These are phyloP conservation scores for Neofusicoccum sp. DNA, from an alignment of 2,329 filamentous ascomycete species.

Conservation along the genomic window DNA sequence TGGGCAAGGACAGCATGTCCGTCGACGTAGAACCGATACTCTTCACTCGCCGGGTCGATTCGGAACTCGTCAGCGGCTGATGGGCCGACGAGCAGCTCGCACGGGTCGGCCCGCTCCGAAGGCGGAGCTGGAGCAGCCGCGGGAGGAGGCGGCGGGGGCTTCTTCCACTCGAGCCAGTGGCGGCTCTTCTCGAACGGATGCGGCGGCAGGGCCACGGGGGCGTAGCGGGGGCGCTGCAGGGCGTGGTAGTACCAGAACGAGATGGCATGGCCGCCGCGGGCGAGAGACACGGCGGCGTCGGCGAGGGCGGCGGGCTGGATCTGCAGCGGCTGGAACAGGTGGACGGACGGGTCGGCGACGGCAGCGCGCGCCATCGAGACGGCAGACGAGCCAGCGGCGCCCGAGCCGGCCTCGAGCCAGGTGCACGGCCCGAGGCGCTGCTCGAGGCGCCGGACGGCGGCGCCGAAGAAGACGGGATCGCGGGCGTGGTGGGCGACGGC, in stretches of 20 bases:
- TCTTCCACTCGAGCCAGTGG: conserved; percentile 10
- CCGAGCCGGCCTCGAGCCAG: conserved; percentile 37
- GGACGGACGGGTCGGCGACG: background rate
- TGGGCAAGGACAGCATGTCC: too few relatives aligned
- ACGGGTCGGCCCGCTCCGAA: too few relatives aligned
- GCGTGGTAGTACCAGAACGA: background rate
- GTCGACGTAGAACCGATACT: too few relatives aligned
- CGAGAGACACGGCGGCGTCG: background rate
- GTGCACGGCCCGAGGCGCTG: conserved; percentile 22
- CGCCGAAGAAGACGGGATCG: conserved; percentile 24
- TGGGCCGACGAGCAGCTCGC: too few relatives aligned
- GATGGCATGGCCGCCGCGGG: background rate
- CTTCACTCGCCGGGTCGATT: too few relatives aligned
- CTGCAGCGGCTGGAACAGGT: background rate
- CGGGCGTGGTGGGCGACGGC: background rate
- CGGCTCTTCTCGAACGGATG: conserved; percentile 17
- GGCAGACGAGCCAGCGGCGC: conserved; percentile 1
- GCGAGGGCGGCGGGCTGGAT: background rate
- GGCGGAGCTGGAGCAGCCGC: too few relatives aligned
- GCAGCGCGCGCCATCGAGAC: conserved; percentile 17
- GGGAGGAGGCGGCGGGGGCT: too few relatives aligned
- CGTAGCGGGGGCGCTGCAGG: background rate
- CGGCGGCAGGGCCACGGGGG: background rate
- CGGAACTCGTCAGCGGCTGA: too few relatives aligned
- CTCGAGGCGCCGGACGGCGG: conserved; percentile 20